Base-by-base conservation (phyloP, 2,329 filamentous ascomycete genomes). In the Penicillium nordicum region DNA sequence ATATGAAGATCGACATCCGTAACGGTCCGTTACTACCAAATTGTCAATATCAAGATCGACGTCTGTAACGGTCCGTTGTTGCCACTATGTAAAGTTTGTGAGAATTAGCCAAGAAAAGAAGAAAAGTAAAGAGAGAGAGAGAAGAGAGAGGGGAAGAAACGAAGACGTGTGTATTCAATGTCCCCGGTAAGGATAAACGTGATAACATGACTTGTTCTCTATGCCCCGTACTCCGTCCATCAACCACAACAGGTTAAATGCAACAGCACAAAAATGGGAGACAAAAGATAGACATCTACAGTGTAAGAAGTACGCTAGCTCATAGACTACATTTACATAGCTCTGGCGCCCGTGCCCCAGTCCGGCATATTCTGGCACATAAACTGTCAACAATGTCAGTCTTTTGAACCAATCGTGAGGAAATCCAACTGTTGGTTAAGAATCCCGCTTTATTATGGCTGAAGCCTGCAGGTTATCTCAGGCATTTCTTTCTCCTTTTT, bases 31-130 rank as follows among this genome's bases (percentile, higher is more conserved):
- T 21, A 21, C 21, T 21, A 3, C 12, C 2, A 10, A 23, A 29
- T 42, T n/a, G 3, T 40, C 16, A 7, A 48, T 53, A 38, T 34
- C 45, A 45, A 4, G 51, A 57, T 57, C 51, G 21, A 50, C 40
- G 5, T 25, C 7, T 3, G 32, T 32, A n/a, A 11, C 14, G 21
- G 21, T 21, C 21, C 21, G 21, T 21, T 21, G 21, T 21, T 27
- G 14, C 27, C 41, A 25, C 49, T 53, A 42, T 47, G 23, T 11
- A 49, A 34, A 53, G 21, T 45, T 45, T 46, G 34, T 16, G 27
- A 21, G 2, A 27, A 18, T 16, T 21, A 16, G 6, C 21, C 21
- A 21, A 21, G 2, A 11, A 44, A 37, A 51, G 8, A 18, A 29
- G 34, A 34, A 8, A 6, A 34, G 21, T 3, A n/a, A 12, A 54